These are phyloP conservation scores for Trichosporon coremiiforme DNA, from an alignment of 1,284 basidiomycete species.

Conservation along the genomic window DNA sequence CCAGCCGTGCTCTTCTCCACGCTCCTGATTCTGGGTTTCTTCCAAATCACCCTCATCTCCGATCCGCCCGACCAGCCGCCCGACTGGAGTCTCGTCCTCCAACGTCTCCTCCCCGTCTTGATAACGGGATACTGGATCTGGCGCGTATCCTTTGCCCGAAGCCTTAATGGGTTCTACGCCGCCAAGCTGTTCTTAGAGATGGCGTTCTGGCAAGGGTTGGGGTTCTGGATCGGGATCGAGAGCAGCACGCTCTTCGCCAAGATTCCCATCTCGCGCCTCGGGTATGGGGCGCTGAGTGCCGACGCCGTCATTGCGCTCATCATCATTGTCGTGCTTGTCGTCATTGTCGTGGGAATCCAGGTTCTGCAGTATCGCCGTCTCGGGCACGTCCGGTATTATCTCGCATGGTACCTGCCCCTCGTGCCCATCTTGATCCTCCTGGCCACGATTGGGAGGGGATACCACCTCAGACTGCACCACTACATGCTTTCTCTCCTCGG, in stretches of 20 bases:
- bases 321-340: slow-evolving; percentile 38
- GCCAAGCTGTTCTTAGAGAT: slow-evolving; percentile 41
- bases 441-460: slow-evolving; percentile 40
- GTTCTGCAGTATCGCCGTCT: slow-evolving; percentile 40
- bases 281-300: slow-evolving; percentile 42
- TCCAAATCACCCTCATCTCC: slow-evolving; percentile 45
- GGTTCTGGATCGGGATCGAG: slow-evolving; percentile 53
- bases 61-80: slow-evolving; percentile 41
- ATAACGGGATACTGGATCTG: slow-evolving; percentile 48
- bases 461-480: slow-evolving; percentile 49
- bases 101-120: slow-evolving; percentile 37
- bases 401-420: slow-evolving; percentile 48
- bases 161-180: slow-evolving; percentile 39
- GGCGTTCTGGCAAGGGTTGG: slow-evolving; percentile 50
- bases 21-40: slow-evolving; percentile 44
- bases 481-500: slow-evolving; percentile 45
- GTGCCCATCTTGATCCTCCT: slow-evolving; percentile 46
- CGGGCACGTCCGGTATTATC: slow-evolving; percentile 47
- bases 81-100: slow-evolving; percentile 42
- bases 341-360: slow-evolving; percentile 43
- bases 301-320: slow-evolving; percentile 40
- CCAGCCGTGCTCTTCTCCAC: slow-evolving; percentile 36
- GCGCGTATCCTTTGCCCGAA: slow-evolving; percentile 40
- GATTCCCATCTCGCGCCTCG: slow-evolving; percentile 47
- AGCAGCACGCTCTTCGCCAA: slow-evolving; percentile 46